Evolutionary conservation across 148 eudicot genomes (phyloP).

Genomic region (Vaccinium darrowii): DNA sequence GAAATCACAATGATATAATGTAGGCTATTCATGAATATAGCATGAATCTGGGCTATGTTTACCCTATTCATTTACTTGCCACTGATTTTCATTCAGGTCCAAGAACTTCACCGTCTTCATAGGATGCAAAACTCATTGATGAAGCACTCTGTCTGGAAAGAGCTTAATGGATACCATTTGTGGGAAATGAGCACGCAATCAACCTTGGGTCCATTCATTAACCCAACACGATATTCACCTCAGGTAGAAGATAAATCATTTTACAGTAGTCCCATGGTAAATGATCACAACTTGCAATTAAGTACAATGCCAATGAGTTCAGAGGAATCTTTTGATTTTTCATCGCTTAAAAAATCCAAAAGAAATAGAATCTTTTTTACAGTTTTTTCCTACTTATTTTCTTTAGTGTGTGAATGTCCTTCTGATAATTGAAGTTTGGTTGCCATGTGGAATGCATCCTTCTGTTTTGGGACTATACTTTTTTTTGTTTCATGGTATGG

Average conservation of each 20-base stretch:
- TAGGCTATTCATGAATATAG: conserved; percentile 5
- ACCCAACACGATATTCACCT: conserved; percentile 10
- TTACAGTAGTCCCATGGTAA: conserved; percentile 28
- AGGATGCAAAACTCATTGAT: conserved; percentile 39
- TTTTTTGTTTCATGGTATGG: neutral
- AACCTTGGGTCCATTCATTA: conserved; percentile 13
- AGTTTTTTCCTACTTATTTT: neutral
- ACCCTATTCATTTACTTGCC: neutral
- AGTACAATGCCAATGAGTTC: no score
- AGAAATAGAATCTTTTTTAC: neutral
- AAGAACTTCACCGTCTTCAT: conserved; percentile 56
- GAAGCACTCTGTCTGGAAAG: conserved; percentile 32
- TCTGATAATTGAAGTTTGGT: neutral
- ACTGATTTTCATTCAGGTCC: conserved; percentile 39
- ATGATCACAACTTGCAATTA: conserved; percentile 12
- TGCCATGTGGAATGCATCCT: neutral
- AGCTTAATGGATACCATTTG: conserved; percentile 21
- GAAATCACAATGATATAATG: neutral
- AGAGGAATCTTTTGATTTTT: no score
- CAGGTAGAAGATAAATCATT: conserved; percentile 17
- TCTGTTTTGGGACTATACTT: neutral
- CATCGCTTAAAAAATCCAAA: no score
- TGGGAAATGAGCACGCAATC: conserved; percentile 16
- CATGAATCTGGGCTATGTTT: neutral
- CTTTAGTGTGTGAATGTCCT: neutral